Base-by-base conservation (phyloP, 495 filamentous ascomycete genomes). In the Trypethelium eluteriae region DNA sequence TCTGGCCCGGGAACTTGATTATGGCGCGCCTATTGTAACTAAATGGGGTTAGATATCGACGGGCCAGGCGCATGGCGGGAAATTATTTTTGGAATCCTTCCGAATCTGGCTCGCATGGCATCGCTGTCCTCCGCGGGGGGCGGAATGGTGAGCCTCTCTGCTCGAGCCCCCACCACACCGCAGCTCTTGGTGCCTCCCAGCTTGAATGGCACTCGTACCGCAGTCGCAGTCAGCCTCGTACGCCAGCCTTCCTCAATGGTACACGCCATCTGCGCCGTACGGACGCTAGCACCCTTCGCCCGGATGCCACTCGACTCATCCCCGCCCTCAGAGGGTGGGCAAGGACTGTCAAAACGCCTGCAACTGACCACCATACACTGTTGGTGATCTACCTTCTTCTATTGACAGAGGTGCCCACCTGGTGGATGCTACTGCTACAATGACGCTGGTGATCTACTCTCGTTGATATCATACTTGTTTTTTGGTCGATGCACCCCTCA, bases 11-110 rank as follows among this genome's bases (percentile, higher is more conserved):
- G 53, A 59, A 59, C 53, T 36, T 5, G 53, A 59, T 59, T 36
- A 59, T 7, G 53, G 53, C 14, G 53, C 53, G 53, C 32, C 9
- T 18, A 59, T 36, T 34, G 5, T 18, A 7, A 59, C 53, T 36
- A 0, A 34, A 10, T 36, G 53, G 34, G 53, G 53, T 32, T 35
- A 59, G 36, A 32, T 32, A 32, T 14, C 18, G 53, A 10, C 32
- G 32, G 5, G 14, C 11, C 25, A 18, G n/a, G 53, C 32, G 10
- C 18, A 36, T 34, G 53, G 53, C 0, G 53, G 25, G 10, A 32
- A 18, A 59, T 59, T 59, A 59, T 59, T 59, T 59, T 59, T 59
- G 53, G 53, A 34, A 59, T 59, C 53, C 53, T 36, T 59, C 16
- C n/a, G n/a, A 11, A 11, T 53, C 32, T 59, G 53, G 25, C 53